Percentiles rank a stretch among this genome's conserved stretches.
Conservation (phyloP, 257 asterid genomes). For the Vinca minor region DNA sequence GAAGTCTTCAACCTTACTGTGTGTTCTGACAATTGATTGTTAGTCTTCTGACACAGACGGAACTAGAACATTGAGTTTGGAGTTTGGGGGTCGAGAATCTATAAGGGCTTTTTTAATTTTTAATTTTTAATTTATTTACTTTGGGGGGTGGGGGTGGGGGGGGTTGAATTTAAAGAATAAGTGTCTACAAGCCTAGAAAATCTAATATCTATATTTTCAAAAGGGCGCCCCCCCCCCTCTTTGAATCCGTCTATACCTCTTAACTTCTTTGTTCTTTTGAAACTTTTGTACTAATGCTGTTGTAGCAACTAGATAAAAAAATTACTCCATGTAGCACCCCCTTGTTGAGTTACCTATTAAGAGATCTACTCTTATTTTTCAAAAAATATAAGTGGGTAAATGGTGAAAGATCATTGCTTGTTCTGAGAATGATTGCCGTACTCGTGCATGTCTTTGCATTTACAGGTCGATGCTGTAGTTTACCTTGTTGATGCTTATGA, state of each 20-base stretch:
- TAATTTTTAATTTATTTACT: too few relatives aligned
- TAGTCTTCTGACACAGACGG: neutral
- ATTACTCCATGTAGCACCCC: neutral
- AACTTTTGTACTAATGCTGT: neutral
- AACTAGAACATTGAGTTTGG: too few relatives aligned
- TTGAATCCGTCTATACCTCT: too few relatives aligned
- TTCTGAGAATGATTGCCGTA: neutral
- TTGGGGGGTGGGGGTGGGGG: too few relatives aligned
- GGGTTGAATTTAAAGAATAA: too few relatives aligned
- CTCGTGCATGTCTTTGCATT: neutral
- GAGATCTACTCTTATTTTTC: neutral
- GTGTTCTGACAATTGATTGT: neutral
- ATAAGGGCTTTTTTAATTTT: too few relatives aligned
- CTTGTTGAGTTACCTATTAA: neutral
- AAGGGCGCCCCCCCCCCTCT: too few relatives aligned
- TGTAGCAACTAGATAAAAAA: neutral
- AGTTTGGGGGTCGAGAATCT: too few relatives aligned
- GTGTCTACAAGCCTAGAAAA: too few relatives aligned
- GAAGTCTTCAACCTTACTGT: neutral
- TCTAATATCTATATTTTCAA: too few relatives aligned
- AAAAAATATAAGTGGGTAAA: neutral
- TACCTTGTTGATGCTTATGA: constrained; percentile 22
- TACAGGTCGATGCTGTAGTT: constrained; percentile 17
- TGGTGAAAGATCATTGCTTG: neutral
- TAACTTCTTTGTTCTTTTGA: neutral